Evolutionary conservation across 345 rosid genomes (phyloP), one percentile per base, ranked within the genome.

Genomic region (Salix exigua): DNA sequence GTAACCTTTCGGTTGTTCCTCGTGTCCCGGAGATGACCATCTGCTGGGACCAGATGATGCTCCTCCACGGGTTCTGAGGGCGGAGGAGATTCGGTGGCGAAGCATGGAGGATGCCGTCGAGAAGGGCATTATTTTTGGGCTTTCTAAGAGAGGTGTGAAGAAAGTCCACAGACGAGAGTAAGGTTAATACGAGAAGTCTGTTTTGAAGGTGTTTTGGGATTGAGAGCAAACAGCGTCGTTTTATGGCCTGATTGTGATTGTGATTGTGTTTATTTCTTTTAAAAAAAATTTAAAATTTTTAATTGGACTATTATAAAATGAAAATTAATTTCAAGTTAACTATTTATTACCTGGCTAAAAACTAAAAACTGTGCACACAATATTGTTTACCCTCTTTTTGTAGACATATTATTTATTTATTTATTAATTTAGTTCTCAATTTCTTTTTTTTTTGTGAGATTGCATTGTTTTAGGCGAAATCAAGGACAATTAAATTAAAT

Each of bases 1-100:
- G 87, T 92, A 91, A 5, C 99, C 99, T 73, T 93, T 96, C 18
- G 99, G 97, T 11, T 77, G 88, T 76, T 93, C 99, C 83, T 96
- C 95, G 79, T 96, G 98, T 23, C 99, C 99, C 0, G 95, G 95
- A 12, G 87, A 75, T 17, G 88, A 61, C 98, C 97, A 93, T 5
- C 97, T 86, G 84, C 96, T 92, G 2, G 97, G 85, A 0, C 92
- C 97, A 14, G 89, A 83, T 9, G 88, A 53, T 1, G 76, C 81
- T 60, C 76, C 81, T 3, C 80, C 71, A 16, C 84, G 81, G 35
- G 76, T 77, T 40, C 81, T 76, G 35, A 77, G 88, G 70, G 90
- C 78, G 21, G 94, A 85, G 46, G 90, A 75, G 68, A 90, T 84
- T 62, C 97, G 93, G 66, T 83, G 92, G 77, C 94, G 91, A 81